phyloP scores from a whole-genome alignment of 139 green algal species.

The Micractinium sp. region DNA sequence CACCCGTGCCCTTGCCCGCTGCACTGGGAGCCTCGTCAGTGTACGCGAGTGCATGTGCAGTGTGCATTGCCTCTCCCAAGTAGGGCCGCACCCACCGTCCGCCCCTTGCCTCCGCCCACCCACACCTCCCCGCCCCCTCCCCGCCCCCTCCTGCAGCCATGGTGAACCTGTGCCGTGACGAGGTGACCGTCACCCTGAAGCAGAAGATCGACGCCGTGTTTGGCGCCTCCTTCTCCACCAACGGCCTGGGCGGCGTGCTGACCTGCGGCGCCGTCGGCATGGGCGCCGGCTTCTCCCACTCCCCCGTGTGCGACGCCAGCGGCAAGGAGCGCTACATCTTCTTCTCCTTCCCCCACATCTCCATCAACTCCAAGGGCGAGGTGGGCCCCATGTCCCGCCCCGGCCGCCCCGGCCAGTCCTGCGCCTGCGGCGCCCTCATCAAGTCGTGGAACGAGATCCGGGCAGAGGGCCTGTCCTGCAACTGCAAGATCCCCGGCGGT shows the following conservation, averaged over 20 bases:
- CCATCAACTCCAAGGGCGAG: slow-evolving; percentile 72
- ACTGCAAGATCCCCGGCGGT: slow-evolving; percentile 63
- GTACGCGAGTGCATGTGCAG: no score
- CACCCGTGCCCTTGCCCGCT: no score
- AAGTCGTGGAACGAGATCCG: slow-evolving; percentile 49
- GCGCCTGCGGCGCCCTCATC: slow-evolving; percentile 85
- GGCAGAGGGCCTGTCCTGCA: slow-evolving; percentile 39
- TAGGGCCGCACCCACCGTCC: slow-evolving; percentile 82
- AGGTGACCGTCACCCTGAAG: slow-evolving; percentile 79
- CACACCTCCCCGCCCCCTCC: neutral
- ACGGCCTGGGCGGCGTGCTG: slow-evolving; percentile 85
- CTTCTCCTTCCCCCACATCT: slow-evolving; percentile 91
- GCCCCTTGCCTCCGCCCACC: slow-evolving; percentile 73
- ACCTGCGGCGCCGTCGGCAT: slow-evolving; percentile 82
- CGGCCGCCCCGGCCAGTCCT: slow-evolving; percentile 59
- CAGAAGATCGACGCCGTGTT: slow-evolving; percentile 81
- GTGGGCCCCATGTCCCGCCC: slow-evolving; percentile 72
- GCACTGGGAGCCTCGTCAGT: no score
- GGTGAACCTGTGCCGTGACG: slow-evolving; percentile 90
- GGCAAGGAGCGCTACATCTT: slow-evolving; percentile 90
- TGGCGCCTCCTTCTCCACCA: slow-evolving; percentile 84
- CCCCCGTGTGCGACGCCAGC: slow-evolving; percentile 44
- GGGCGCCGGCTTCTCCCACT: slow-evolving; percentile 67
- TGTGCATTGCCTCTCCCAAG: slow-evolving; percentile 14
- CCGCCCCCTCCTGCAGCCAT: slow-evolving; percentile 68